Conservation (phyloP, 805 yeast genomes). For the Candida maris region DNA sequence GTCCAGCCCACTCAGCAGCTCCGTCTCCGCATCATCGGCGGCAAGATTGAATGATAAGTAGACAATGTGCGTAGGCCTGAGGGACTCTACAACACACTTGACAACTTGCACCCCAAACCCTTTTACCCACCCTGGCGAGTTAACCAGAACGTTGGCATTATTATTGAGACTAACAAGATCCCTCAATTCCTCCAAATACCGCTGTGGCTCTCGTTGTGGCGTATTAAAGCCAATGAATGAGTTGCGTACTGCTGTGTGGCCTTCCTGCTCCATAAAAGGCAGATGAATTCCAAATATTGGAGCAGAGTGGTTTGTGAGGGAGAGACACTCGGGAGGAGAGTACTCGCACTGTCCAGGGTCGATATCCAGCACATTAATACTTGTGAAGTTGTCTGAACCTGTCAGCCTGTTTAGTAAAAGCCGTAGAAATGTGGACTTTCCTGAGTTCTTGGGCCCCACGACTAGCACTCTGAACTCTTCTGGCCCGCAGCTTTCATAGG, state of each 20-base stretch:
- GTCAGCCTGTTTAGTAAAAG: constrained; percentile 46
- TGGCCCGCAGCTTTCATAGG: constrained; percentile 3
- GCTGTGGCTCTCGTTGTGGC: constrained; percentile 62
- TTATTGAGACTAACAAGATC: constrained; percentile 35
- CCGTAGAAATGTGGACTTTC: constrained; percentile 71
- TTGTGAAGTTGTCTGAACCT: constrained; percentile 23
- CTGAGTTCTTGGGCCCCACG: constrained; percentile 71
- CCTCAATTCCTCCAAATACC: constrained; percentile 44
- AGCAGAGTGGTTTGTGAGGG: constrained; percentile 39
- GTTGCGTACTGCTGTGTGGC: constrained; percentile 23
- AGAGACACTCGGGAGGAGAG: constrained; percentile 66
- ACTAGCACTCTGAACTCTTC: constrained; percentile 34
- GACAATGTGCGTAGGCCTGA: constrained; percentile 55
- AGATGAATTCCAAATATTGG: constrained; percentile 39
- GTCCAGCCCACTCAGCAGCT: constrained; percentile 24
- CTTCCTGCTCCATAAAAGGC: constrained; percentile 31
- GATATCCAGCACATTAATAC: constrained; percentile 57
- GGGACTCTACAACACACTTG: constrained; percentile 38
- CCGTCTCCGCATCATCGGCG: constrained; percentile 32
- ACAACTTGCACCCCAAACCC: constrained; percentile 76
- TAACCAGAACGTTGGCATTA: constrained; percentile 44
- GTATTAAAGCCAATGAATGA: constrained; percentile 60
- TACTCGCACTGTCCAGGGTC: constrained; percentile 91
- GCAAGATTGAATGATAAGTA: constrained; percentile 44
- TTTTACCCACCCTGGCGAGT: constrained; percentile 89